Percentiles rank a stretch among this genome's conserved stretches.
Evolutionary conservation across 805 yeast species (phyloP).

Genomic region (Zygotorulaspora chibaensis): DNA sequence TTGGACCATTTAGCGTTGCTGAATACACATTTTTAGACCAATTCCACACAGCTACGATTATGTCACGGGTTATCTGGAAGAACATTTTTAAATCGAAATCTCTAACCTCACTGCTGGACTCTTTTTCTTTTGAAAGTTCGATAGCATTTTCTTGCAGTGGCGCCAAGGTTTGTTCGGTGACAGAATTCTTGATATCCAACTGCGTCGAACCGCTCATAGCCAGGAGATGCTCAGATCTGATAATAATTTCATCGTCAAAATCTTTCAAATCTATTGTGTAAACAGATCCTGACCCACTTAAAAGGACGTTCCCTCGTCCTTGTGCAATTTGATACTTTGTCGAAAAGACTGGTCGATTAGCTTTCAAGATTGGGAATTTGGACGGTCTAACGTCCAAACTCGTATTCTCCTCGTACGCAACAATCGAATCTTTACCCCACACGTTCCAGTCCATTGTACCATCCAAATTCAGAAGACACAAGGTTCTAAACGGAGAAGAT

Average conservation of each 20-base stretch:
- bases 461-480: slow-evolving; percentile 18
- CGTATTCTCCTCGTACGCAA: slow-evolving; percentile 31
- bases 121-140: neutral
- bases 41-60: slow-evolving; percentile 8
- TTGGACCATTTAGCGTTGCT: slow-evolving; percentile 20
- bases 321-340: slow-evolving; percentile 22
- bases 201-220: slow-evolving; percentile 32
- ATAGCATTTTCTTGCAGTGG: slow-evolving; percentile 2
- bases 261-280: slow-evolving; percentile 28
- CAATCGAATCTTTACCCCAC: slow-evolving; percentile 27
- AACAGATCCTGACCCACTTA: slow-evolving; percentile 28
- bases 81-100: slow-evolving; percentile 18
- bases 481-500: slow-evolving; percentile 18
- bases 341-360: slow-evolving; percentile 13
- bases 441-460: slow-evolving; percentile 34
- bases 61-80: slow-evolving; percentile 11
- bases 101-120: slow-evolving; percentile 8
- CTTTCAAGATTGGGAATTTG: slow-evolving; percentile 6
- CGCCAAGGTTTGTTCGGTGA: slow-evolving; percentile 14
- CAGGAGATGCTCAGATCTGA: slow-evolving; percentile 30
- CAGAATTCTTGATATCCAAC: slow-evolving; percentile 24
- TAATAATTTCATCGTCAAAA: slow-evolving; percentile 25
- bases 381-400: slow-evolving; percentile 22
- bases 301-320: slow-evolving; percentile 33
- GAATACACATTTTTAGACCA: slow-evolving; percentile 14